Conservation (phyloP, 345 rosid genomes). For the Brassica carinata region DNA sequence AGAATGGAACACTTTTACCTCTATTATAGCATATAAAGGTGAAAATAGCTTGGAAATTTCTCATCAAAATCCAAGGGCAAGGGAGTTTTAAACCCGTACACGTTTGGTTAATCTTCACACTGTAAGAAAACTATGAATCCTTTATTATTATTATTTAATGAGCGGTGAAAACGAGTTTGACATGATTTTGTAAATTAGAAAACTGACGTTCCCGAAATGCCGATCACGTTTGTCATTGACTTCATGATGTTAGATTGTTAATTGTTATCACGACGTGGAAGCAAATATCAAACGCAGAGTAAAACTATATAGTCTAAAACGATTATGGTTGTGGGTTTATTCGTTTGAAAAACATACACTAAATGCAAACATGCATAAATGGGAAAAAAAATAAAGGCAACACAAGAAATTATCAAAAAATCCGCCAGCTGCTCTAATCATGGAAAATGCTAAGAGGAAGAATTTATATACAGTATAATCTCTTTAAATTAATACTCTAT, state of each 20-base stretch:
- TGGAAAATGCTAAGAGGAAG: background rate
- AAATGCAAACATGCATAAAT: background rate
- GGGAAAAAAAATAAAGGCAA: background rate
- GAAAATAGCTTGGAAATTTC: too few relatives aligned
- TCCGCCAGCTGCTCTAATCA: background rate
- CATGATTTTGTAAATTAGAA: background rate
- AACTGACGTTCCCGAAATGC: slow-evolving; percentile 25
- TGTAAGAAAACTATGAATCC: slow-evolving; percentile 23
- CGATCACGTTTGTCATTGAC: slow-evolving; percentile 41
- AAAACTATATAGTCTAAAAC: background rate
- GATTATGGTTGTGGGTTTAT: background rate
- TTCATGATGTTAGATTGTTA: slow-evolving; percentile 1
- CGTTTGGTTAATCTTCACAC: slow-evolving; percentile 32
- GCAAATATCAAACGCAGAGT: background rate
- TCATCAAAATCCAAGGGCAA: background rate
- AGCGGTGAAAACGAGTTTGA: slow-evolving; percentile 22
- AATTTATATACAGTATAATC: too few relatives aligned
- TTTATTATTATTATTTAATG: slow-evolving; percentile 4
- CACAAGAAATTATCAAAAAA: background rate
- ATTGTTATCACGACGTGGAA: slow-evolving; percentile 2
- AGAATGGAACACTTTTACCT: too few relatives aligned
- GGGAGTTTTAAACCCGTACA: slow-evolving; percentile 33
- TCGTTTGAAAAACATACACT: background rate
- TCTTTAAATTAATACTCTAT: too few relatives aligned
- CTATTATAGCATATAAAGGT: too few relatives aligned